Percentiles rank a stretch among this genome's conserved stretches.
These are phyloP conservation scores for Oldenlandia corymbosa DNA, from an alignment of 257 asterid species.

Conservation along the genomic window DNA sequence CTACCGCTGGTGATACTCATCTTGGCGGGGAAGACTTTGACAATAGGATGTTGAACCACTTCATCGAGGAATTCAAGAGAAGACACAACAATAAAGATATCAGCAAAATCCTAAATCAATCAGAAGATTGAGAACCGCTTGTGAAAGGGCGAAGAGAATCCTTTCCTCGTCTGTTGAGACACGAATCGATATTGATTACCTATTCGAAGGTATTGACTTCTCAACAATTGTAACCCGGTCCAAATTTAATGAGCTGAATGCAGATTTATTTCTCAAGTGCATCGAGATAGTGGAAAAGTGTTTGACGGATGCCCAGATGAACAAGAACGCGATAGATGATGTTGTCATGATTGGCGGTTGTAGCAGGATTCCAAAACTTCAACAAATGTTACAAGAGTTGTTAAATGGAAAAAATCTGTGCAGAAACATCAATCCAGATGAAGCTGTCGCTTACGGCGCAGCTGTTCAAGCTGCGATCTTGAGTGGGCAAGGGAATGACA, in stretches of 20 bases:
- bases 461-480: constrained; percentile 3
- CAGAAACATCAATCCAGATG: constrained; percentile 1
- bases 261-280: neutral
- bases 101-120: neutral
- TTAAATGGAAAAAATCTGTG: neutral
- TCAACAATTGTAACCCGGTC: neutral
- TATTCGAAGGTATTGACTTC: neutral
- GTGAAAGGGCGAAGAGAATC: neutral
- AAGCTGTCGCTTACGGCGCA: constrained; percentile 4
- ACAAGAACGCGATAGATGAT: neutral
- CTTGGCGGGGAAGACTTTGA: constrained; percentile 8
- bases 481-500: neutral
- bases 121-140: neutral
- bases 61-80: neutral
- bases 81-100: constrained; percentile 1
- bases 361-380: constrained; percentile 4
- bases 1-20: neutral
- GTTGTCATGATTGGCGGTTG: constrained; percentile 2
- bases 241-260: neutral
- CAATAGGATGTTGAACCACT: neutral
- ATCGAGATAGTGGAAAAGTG: neutral
- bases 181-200: neutral
- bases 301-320: neutral
- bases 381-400: neutral
- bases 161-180: neutral